These are phyloP conservation scores for Parascedosporium putredinis DNA, from an alignment of 2,329 filamentous ascomycete species.

Conservation along the genomic window DNA sequence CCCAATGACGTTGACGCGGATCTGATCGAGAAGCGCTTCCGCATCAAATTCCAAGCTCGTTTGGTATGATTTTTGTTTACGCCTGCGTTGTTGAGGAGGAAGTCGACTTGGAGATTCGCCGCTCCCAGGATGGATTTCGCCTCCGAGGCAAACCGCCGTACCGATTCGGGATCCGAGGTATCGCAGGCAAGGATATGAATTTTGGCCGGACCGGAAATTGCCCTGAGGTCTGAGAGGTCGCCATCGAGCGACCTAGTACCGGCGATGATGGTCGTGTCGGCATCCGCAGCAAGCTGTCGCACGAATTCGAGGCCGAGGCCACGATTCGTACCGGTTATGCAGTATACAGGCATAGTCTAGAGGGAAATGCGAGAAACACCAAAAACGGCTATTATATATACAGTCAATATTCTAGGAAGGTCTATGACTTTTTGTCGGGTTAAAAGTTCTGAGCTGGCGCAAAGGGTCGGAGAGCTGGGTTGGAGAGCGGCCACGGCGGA, in stretches of 20 bases:
- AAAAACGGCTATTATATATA: no score
- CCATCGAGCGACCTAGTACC: background rate
- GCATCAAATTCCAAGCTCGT: conserved; percentile 27
- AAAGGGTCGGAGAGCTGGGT: no score
- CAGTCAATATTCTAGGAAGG: no score
- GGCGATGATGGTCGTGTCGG: conserved; percentile 25
- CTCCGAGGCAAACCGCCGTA: background rate
- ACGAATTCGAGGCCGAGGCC: conserved; percentile 20
- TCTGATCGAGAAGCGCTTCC: conserved; percentile 25
- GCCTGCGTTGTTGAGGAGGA: conserved; percentile 29
- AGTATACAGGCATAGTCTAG: conserved; percentile 20
- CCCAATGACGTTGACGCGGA: conserved; percentile 34
- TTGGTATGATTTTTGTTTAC: conserved; percentile 19
- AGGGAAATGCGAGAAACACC: no score
- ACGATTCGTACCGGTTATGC: conserved; percentile 23
- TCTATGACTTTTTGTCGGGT: no score
- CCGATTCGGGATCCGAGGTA: conserved; percentile 9
- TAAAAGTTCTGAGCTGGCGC: no score
- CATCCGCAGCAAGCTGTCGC: conserved; percentile 18
- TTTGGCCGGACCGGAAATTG: background rate
- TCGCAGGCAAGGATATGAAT: conserved; percentile 11
- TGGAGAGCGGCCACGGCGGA: no score
- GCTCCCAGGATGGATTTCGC: background rate
- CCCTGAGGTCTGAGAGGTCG: conserved; percentile 7
- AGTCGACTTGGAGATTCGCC: conserved; percentile 11